A percentile compares a stretch with the other conserved stretches of the same genome.
phyloP scores from a whole-genome alignment of 495 filamentous ascomycete species.

The Aspergillus egyptiacus region DNA sequence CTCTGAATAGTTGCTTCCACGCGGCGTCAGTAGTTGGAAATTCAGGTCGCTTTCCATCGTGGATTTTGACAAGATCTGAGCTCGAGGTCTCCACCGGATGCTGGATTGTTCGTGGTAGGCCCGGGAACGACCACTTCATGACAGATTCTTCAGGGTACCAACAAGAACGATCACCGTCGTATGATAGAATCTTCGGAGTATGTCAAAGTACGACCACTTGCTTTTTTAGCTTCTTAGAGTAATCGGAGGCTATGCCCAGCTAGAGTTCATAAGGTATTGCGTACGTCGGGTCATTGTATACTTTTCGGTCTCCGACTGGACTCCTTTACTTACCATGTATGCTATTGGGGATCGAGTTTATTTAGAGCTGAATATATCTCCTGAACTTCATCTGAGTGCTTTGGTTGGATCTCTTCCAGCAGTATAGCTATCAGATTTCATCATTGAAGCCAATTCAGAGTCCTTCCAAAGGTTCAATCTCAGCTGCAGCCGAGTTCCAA shows the following conservation, averaged over 20 bases:
- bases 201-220: conserved; percentile 5
- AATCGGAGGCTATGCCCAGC: background rate
- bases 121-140: conserved; percentile 8
- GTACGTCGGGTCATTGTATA: background rate
- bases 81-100: conserved; percentile 4
- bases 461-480: no score
- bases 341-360: no score
- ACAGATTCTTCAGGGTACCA: conserved; percentile 7
- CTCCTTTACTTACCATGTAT: no score
- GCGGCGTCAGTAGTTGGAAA: background rate
- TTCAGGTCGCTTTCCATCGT: background rate
- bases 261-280: no score
- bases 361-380: no score
- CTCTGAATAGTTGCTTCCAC: background rate
- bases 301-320: background rate
- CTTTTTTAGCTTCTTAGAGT: background rate
- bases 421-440: no score
- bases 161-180: conserved; percentile 4
- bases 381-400: no score
- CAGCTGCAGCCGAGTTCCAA: no score
- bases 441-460: conserved; percentile 2
- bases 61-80: no score
- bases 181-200: conserved; percentile 8
- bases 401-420: no score
- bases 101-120: conserved; percentile 14